phyloP scores from a whole-genome alignment of 2,329 filamentous ascomycete species.

The Claviceps quebecensis region DNA sequence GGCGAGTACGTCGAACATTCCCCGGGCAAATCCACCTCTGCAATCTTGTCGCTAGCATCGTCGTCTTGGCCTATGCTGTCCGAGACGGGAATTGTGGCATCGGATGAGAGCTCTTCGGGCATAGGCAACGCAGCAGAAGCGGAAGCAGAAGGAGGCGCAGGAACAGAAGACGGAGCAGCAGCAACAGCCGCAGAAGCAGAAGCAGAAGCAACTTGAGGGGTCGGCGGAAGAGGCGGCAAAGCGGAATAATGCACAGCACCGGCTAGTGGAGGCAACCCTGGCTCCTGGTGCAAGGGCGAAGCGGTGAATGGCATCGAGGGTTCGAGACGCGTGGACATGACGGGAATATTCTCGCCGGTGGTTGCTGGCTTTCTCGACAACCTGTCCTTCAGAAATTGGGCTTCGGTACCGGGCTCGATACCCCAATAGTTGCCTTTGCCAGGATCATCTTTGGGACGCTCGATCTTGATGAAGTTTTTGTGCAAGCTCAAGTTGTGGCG shows the following conservation, averaged over 20 bases:
- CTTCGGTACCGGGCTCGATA: slow-evolving; percentile 80
- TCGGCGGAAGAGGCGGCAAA: slow-evolving; percentile 25
- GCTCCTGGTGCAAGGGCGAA: slow-evolving; percentile 24
- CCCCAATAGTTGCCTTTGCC: slow-evolving; percentile 97
- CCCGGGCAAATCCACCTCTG: slow-evolving; percentile 23
- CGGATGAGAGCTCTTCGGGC: slow-evolving; percentile 54
- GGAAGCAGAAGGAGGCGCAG: slow-evolving; percentile 24
- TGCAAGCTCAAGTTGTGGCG: slow-evolving; percentile 94
- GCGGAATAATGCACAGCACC: slow-evolving; percentile 21
- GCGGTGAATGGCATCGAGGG: slow-evolving; percentile 28
- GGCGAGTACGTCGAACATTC: slow-evolving; percentile 55
- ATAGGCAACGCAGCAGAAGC: slow-evolving; percentile 22
- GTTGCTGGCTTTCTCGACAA: slow-evolving; percentile 43
- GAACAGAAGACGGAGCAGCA: slow-evolving; percentile 21
- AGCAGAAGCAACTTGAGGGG: slow-evolving; percentile 22
- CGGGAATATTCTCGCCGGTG: slow-evolving; percentile 42
- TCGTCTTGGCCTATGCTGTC: slow-evolving; percentile 47
- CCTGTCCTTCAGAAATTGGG: slow-evolving; percentile 82
- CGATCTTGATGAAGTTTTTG: slow-evolving; percentile 92
- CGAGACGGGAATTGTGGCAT: slow-evolving; percentile 62
- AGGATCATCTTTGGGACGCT: slow-evolving; percentile 90
- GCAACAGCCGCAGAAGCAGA: slow-evolving; percentile 9
- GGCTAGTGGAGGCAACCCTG: slow-evolving; percentile 32
- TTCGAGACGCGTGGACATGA: slow-evolving; percentile 44
- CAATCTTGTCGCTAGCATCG: slow-evolving; percentile 29